A percentile compares a stretch with the other conserved stretches of the same genome.
phyloP scores from a whole-genome alignment of 2,329 filamentous ascomycete genomes.

The Pezicula rhizophila region DNA sequence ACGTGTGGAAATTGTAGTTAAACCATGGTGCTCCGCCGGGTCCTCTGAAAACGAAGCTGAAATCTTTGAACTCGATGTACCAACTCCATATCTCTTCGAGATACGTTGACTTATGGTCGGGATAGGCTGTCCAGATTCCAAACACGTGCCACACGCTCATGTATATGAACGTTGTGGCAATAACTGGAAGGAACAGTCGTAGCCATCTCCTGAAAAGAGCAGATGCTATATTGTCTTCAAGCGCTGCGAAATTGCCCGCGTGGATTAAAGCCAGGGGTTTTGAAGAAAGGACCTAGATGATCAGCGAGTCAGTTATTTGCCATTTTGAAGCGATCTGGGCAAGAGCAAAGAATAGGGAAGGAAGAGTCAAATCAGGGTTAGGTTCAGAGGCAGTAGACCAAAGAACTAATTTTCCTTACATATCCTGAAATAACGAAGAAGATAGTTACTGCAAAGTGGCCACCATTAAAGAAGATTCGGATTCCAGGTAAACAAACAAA shows the following conservation, averaged over 20 bases:
- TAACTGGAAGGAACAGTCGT: conserved; percentile 38
- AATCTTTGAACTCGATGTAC: conserved; percentile 54
- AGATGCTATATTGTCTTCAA: conserved; percentile 37
- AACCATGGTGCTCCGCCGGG: conserved; percentile 47
- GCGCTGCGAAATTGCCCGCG: conserved; percentile 9
- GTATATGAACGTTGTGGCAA: conserved; percentile 34
- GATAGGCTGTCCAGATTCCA: conserved; percentile 17
- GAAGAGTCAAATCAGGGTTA: too few relatives aligned
- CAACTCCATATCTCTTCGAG: conserved; percentile 22
- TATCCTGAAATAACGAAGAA: conserved; percentile 47
- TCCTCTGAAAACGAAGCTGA: conserved; percentile 58
- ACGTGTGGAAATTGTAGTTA: conserved; percentile 52
- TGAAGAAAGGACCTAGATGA: conserved; percentile 40
- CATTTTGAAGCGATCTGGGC: too few relatives aligned
- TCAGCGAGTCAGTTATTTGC: conserved; percentile 31
- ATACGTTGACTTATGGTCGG: conserved; percentile 13
- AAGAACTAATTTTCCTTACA: conserved; percentile 16
- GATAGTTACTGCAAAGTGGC: conserved; percentile 49
- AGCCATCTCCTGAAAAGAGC: conserved; percentile 41
- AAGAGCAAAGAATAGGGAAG: too few relatives aligned
- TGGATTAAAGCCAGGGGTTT: conserved; percentile 37
- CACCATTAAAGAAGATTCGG: conserved; percentile 53
- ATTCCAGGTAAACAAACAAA: conserved; percentile 48
- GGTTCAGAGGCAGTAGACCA: too few relatives aligned
- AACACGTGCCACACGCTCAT: conserved; percentile 23